phyloP scores from a whole-genome alignment of 176 grass and related monocot genomes.

The Chloris gayana region DNA sequence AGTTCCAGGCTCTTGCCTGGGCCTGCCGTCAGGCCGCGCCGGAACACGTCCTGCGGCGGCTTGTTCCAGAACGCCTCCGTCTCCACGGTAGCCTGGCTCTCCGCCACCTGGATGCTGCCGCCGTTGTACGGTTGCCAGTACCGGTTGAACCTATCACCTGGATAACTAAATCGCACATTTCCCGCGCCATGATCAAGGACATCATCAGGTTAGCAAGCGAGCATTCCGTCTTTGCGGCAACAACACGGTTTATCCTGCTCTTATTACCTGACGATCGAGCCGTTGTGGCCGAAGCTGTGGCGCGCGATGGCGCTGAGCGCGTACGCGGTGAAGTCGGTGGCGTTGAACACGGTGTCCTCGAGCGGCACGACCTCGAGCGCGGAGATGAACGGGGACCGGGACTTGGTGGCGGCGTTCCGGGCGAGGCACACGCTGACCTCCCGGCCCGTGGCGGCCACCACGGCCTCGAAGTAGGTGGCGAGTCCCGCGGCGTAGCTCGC shows the following conservation, averaged over 20 bases:
- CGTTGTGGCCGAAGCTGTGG: conserved; percentile 68
- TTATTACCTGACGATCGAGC: conserved; percentile 60
- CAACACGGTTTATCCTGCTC: not conserved
- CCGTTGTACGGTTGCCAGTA: conserved; percentile 74
- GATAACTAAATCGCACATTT: conserved; percentile 51
- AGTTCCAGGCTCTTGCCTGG: conserved; percentile 48
- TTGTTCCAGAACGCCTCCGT: conserved; percentile 79
- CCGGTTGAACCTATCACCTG: conserved; percentile 74
- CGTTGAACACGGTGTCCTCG: conserved; percentile 65
- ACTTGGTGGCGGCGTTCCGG: conserved; percentile 49
- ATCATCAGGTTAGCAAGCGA: conserved; percentile 11
- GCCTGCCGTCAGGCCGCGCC: conserved; percentile 52
- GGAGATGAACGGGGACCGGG: conserved; percentile 80
- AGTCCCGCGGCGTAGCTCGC: conserved; percentile 52
- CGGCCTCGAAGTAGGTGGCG: conserved; percentile 77
- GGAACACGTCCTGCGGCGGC: conserved; percentile 65
- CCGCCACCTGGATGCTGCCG: conserved; percentile 41
- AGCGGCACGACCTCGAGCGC: conserved; percentile 76
- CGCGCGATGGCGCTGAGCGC: conserved; percentile 75
- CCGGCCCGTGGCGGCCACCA: conserved; percentile 43
- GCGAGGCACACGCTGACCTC: conserved; percentile 75
- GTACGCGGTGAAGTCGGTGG: conserved; percentile 58
- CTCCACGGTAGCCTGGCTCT: conserved; percentile 54
- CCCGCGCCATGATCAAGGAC: not conserved
- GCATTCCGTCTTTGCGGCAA: not conserved